These are phyloP conservation scores for Fragilaria radians DNA, from an alignment of 108 stramenopile genomes.

Conservation along the genomic window DNA sequence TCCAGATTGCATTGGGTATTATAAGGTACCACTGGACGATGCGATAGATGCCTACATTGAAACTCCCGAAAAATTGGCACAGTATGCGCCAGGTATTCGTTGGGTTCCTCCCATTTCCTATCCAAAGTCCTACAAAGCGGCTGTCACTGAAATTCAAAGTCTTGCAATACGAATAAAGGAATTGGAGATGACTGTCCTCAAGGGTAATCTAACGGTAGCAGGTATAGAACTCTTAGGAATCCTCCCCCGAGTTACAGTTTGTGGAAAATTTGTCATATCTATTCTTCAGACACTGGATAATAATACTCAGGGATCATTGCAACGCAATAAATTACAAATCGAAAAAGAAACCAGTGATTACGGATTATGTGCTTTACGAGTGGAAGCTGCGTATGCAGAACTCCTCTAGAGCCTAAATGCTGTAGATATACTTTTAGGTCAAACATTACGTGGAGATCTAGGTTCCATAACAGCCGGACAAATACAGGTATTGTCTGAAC, in stretches of 20 bases:
- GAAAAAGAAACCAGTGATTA: conserved; percentile 6
- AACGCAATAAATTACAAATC: conserved; percentile 10
- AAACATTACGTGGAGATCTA: conserved; percentile 60
- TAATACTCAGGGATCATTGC: conserved; percentile 21
- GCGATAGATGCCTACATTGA: conserved; percentile 35
- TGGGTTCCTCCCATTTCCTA: conserved; percentile 58
- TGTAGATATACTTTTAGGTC: conserved; percentile 64
- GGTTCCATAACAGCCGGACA: conserved; percentile 65
- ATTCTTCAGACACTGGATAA: conserved; percentile 2
- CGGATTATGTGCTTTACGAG: conserved; percentile 40
- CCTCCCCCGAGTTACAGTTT: conserved; percentile 39
- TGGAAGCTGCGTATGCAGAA: conserved; percentile 43
- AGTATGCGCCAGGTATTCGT: conserved; percentile 57
- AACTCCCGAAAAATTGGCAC: conserved; percentile 44
- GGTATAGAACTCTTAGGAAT: conserved; percentile 60
- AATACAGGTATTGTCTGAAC: conserved; percentile 42
- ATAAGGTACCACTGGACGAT: conserved; percentile 73
- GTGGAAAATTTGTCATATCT: conserved; percentile 28
- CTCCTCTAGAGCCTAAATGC: conserved; percentile 37
- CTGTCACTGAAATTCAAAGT: conserved; percentile 27
- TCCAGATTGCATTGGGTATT: conserved; percentile 70
- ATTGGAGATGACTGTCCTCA: conserved; percentile 32
- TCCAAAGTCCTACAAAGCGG: conserved; percentile 31
- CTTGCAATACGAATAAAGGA: conserved; percentile 26
- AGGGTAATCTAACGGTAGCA: conserved; percentile 46